These are phyloP conservation scores for Bisporella sp. DNA, from an alignment of 2,329 filamentous ascomycete genomes.

Conservation along the genomic window DNA sequence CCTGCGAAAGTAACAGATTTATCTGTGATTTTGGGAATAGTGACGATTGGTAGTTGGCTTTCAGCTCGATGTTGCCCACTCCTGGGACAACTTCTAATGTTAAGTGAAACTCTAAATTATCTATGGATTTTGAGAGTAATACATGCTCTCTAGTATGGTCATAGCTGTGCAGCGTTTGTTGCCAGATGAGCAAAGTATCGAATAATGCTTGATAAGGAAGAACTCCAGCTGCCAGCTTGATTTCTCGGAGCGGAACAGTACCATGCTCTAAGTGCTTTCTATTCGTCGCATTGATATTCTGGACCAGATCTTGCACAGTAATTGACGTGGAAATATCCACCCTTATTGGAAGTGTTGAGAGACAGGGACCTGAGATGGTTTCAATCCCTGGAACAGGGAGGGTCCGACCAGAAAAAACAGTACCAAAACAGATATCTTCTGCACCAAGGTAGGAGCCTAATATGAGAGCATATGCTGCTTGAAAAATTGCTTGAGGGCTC, in stretches of 20 bases:
- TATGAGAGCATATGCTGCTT: constrained; percentile 62
- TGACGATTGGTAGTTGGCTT: constrained; percentile 46
- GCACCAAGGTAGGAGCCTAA: constrained; percentile 57
- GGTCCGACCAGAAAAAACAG: constrained; percentile 75
- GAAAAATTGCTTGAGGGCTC: constrained; percentile 67
- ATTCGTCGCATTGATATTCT: constrained; percentile 57
- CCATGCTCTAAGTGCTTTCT: constrained; percentile 58
- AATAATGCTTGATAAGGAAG: constrained; percentile 56
- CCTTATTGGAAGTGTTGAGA: constrained; percentile 69
- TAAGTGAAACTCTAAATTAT: constrained; percentile 70
- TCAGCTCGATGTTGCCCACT: constrained; percentile 37
- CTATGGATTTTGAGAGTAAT: constrained; percentile 50
- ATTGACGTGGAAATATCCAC: constrained; percentile 45
- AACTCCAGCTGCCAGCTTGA: constrained; percentile 54
- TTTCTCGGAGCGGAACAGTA: constrained; percentile 57
- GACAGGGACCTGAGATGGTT: constrained; percentile 69
- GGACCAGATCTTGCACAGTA: constrained; percentile 54
- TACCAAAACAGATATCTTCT: constrained; percentile 65
- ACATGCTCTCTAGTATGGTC: constrained; percentile 34
- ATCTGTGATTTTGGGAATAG: constrained; percentile 50
- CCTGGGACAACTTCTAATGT: constrained; percentile 70
- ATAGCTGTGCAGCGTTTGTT: constrained; percentile 56
- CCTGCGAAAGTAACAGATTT: constrained; percentile 49
- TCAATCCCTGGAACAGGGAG: constrained; percentile 66
- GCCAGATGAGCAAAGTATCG: constrained; percentile 77